Conservation (phyloP, 306 rosid genomes). For the Sechiopsis laciniata region DNA sequence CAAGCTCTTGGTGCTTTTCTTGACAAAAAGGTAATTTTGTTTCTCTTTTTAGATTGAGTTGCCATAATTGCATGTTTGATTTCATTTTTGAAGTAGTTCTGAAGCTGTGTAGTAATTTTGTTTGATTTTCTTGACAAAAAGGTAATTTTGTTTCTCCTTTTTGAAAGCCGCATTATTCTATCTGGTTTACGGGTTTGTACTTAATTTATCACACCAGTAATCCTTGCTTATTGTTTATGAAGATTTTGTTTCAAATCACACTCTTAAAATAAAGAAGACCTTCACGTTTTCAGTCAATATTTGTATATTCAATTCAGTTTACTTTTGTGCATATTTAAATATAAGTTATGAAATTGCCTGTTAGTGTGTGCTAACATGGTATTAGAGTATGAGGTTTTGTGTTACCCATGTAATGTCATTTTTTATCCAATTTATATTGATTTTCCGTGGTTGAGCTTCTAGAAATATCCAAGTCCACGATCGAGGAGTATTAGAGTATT, state of each 20-base stretch:
- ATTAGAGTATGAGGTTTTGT: too few relatives aligned
- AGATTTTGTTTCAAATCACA: background rate
- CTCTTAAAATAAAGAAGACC: background rate
- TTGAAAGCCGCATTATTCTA: background rate
- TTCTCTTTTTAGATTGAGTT: background rate
- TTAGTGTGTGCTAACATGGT: too few relatives aligned
- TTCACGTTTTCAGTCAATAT: too few relatives aligned
- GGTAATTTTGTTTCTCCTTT: too few relatives aligned
- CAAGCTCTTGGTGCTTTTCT: constrained; percentile 99
- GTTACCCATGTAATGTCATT: too few relatives aligned
- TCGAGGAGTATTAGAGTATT: background rate
- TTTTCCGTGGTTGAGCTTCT: too few relatives aligned
- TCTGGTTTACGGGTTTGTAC: background rate
- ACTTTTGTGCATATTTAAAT: too few relatives aligned
- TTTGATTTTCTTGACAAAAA: too few relatives aligned
- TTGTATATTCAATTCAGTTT: too few relatives aligned
- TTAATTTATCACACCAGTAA: background rate
- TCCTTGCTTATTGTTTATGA: background rate
- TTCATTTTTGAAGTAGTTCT: background rate
- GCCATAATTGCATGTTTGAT: background rate
- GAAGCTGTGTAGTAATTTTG: too few relatives aligned
- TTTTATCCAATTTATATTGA: too few relatives aligned
- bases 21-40: constrained; percentile 59
- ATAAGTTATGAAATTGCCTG: too few relatives aligned
- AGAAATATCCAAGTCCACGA: background rate